A percentile compares a stretch with the other conserved stretches of the same genome.
Evolutionary conservation across 108 stramenopile species (phyloP).

Genomic region (Cyclotella baltica): DNA sequence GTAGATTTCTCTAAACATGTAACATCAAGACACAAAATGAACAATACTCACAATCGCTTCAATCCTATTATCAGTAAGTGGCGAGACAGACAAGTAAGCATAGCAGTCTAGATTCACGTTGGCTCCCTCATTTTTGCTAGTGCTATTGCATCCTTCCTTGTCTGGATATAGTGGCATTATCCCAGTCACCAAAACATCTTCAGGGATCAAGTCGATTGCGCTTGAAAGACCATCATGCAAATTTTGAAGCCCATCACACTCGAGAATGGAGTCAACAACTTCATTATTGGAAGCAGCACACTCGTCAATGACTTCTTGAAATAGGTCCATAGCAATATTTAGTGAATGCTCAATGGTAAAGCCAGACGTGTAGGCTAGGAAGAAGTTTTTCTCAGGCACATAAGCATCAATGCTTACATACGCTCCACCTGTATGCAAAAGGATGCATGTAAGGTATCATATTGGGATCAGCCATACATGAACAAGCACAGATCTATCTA

Average conservation of each 20-base stretch:
- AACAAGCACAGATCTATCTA: too few species aligned
- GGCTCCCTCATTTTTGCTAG: background rate
- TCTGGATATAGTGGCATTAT: background rate
- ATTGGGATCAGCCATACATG: too few species aligned
- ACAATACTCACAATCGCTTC: background rate
- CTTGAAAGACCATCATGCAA: background rate
- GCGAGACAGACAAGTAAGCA: background rate
- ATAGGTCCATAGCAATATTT: background rate
- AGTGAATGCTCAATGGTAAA: background rate
- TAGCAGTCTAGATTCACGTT: background rate
- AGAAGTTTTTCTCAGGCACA: background rate
- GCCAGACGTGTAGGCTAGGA: background rate
- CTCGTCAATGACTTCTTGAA: background rate
- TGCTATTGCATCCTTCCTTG: background rate
- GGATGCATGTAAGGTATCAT: too few species aligned
- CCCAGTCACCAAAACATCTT: background rate
- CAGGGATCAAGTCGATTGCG: background rate
- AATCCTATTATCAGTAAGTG: background rate
- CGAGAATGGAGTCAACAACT: background rate
- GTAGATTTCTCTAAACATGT: too few species aligned
- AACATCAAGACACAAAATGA: too few species aligned
- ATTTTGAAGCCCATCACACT: background rate
- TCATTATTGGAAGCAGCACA: background rate
- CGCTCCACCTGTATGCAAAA: too few species aligned
- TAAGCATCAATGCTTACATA: background rate